phyloP scores from a whole-genome alignment of 306 rosid genomes.

The Amphicarpaea edgeworthii region DNA sequence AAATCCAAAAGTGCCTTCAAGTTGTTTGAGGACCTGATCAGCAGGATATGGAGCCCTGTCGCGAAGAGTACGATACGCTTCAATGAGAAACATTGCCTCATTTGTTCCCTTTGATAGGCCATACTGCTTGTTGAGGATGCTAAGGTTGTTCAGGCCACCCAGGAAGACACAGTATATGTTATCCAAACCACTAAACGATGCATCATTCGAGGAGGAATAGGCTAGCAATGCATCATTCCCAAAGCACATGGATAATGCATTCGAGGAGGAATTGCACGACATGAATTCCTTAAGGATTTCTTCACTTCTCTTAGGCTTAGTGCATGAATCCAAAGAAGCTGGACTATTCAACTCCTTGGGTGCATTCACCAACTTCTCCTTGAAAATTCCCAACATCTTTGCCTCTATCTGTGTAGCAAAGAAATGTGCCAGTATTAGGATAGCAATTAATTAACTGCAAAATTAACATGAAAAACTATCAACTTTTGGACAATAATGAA shows the following conservation, averaged over 20 bases:
- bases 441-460: slow-evolving; percentile 46
- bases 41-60: slow-evolving; percentile 93
- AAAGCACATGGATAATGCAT: slow-evolving; percentile 64
- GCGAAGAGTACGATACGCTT: slow-evolving; percentile 87
- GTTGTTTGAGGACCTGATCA: slow-evolving; percentile 88
- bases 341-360: slow-evolving; percentile 95
- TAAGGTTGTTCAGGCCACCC: slow-evolving; percentile 74
- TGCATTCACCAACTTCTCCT: slow-evolving; percentile 73
- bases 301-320: slow-evolving; percentile 60
- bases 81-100: slow-evolving; percentile 79
- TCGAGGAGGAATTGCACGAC: slow-evolving; percentile 54
- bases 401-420: slow-evolving; percentile 24
- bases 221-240: slow-evolving; percentile 68
- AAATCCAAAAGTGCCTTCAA: slow-evolving; percentile 87
- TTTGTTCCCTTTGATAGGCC: slow-evolving; percentile 76
- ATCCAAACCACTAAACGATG: slow-evolving; percentile 83
- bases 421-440: slow-evolving; percentile 51
- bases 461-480: slow-evolving; percentile 22
- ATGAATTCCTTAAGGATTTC: slow-evolving; percentile 66
- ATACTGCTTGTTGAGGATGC: slow-evolving; percentile 76
- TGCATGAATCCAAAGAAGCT: slow-evolving; percentile 52
- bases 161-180: slow-evolving; percentile 78
- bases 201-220: too few species aligned
- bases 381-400: slow-evolving; percentile 82
- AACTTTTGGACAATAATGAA: slow-evolving; percentile 15